Conservation (phyloP, 2,329 filamentous ascomycete genomes). For the Fusarium foetens region DNA sequence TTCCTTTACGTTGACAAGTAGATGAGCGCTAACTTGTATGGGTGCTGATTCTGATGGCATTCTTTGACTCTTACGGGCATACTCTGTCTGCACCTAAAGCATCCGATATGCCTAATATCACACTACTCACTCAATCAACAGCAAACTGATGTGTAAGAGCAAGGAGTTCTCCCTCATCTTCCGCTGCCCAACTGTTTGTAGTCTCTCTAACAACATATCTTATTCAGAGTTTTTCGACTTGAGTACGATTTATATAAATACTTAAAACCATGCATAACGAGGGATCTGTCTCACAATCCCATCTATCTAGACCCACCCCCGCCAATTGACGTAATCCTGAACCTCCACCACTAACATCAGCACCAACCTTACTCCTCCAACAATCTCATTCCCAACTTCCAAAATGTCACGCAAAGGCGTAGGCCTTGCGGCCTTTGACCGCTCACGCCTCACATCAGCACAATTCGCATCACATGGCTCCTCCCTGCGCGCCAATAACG, state of each 20-base stretch:
- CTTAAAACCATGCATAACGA: not conserved
- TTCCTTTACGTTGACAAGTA: not conserved
- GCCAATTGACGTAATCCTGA: constrained; percentile 37
- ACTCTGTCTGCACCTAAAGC: too few species aligned
- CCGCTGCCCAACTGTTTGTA: too few species aligned
- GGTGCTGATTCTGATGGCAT: not conserved
- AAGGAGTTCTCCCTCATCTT: not conserved
- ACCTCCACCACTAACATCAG: not conserved
- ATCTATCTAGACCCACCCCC: constrained; percentile 16
- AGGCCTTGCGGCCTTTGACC: constrained; percentile 89
- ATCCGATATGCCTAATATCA: not conserved
- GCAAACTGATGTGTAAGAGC: not conserved
- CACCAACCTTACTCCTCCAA: not conserved
- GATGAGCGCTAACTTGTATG: not conserved
- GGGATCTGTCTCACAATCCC: not conserved
- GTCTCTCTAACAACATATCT: not conserved
- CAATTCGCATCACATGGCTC: constrained; percentile 93
- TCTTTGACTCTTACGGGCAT: not conserved
- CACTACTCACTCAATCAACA: not conserved
- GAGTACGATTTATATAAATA: not conserved
- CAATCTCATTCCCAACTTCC: not conserved
- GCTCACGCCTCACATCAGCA: constrained; percentile 82
- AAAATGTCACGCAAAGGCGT: constrained; percentile 81
- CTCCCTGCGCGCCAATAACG: constrained; percentile 84
- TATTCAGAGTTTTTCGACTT: not conserved